Base-by-base conservation (phyloP, 2,329 filamentous ascomycete genomes). In the Coleophoma cylindrospora region DNA sequence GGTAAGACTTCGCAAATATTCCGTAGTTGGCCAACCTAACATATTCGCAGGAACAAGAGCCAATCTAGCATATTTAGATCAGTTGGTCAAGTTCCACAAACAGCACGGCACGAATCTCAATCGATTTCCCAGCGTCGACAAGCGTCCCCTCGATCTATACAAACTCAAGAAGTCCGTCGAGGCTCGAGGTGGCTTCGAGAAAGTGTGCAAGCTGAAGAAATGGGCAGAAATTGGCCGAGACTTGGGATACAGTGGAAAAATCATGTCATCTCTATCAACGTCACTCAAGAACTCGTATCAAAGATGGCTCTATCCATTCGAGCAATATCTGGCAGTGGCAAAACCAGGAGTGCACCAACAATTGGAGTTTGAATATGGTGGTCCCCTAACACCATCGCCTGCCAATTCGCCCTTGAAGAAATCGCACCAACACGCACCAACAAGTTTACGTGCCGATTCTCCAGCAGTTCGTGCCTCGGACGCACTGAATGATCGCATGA, bases 161-260 rank as follows among this genome's bases (percentile, higher is more conserved):
- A 90, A 92, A 61, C 74, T 99, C 52, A 97, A 97, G 69, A 97
- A 97, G 66, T 92, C 92, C 1, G 94, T 99, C 34, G 94, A 97
- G 66, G 86, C 89, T 32, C 84, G 94, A 54, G 94, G 94, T 43
- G 94, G 94, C 3, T 99, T 99, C 61, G 91, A 96, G 49, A 89
- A 89, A 64, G 94, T 99, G 41, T 99, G 94, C 77, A 96, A 96
- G 70, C 79, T 86, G 50, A 99, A 99, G 72, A 97, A 97, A 73
- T 99, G 94, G 94, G 94, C 94, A 14, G 94, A 99, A 68, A 97
- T 99, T 60, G 94, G 94, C 34, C 84, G 94, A 63, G 94, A 97
- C 66, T 74, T 99, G 44, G 94, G 94, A 49, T 99, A 99, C 70
- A 97, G 92, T 65, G 94, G 94, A 65, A 99, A 99, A 74, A 99